phyloP scores from a whole-genome alignment of 345 rosid genomes.

The Lenwebbia sp. region DNA sequence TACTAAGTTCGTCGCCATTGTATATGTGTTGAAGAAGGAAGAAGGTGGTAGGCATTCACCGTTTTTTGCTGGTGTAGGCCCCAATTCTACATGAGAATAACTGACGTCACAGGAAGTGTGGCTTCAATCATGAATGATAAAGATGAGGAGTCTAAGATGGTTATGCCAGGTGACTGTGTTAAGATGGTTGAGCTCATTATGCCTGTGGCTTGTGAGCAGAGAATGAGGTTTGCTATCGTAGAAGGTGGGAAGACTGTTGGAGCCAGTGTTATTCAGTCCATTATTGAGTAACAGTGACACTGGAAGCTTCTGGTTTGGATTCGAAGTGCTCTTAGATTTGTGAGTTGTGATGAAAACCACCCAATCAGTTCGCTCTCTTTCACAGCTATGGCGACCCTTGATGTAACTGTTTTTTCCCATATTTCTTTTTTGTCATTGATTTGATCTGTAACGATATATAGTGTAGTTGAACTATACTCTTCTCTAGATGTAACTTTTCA shows the following conservation, averaged over 20 bases:
- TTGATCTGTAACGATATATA: neutral
- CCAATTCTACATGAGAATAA: constrained; percentile 94
- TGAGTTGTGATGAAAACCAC: neutral
- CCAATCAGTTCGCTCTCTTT: neutral
- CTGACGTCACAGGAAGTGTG: constrained; percentile 88
- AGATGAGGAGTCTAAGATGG: constrained; percentile 96
- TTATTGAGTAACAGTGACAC: constrained; percentile 31
- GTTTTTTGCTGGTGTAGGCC: constrained; percentile 77
- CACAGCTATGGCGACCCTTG: neutral
- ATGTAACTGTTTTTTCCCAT: neutral
- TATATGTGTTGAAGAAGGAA: constrained; percentile 94
- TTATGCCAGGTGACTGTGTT: constrained; percentile 94
- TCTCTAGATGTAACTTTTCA: neutral
- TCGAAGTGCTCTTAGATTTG: constrained; percentile 12
- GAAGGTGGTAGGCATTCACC: constrained; percentile 98
- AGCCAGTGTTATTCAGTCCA: constrained; percentile 87
- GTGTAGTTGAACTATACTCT: neutral
- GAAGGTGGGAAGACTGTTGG: constrained; percentile 98
- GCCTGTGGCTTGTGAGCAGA: constrained; percentile 92
- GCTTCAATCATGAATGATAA: constrained; percentile 70
- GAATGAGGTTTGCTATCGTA: constrained; percentile 95
- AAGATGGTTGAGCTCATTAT: constrained; percentile 89
- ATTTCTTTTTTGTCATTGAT: neutral
- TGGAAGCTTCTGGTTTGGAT: neutral
- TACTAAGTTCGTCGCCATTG: constrained; percentile 61